phyloP scores from a whole-genome alignment of 2,329 filamentous ascomycete genomes.

The Beauveria pseudobassiana region DNA sequence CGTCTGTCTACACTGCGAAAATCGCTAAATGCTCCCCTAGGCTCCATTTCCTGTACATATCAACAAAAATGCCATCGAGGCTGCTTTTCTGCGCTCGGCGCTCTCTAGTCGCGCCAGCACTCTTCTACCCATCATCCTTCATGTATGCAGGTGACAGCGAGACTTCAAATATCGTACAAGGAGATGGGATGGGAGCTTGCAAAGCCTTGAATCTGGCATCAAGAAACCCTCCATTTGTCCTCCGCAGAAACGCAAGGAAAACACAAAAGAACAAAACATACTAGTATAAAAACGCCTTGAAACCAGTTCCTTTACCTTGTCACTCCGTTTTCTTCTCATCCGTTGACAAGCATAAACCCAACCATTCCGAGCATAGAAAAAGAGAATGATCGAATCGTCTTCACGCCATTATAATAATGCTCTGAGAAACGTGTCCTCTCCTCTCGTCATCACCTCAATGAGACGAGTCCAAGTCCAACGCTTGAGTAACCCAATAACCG shows the following conservation, averaged over 20 bases:
- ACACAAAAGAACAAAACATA: too few species aligned
- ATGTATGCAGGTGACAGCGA: neutral
- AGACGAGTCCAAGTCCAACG: neutral
- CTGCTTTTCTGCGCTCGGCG: neutral
- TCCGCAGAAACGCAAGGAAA: neutral
- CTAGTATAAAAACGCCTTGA: conserved; percentile 1
- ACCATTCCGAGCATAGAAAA: neutral
- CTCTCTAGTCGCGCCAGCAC: neutral
- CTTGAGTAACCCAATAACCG: neutral
- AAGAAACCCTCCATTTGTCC: neutral
- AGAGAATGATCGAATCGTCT: neutral
- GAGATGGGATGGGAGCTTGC: neutral
- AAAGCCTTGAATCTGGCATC: neutral
- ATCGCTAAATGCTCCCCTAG: neutral
- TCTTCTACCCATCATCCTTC: neutral
- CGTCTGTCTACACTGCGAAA: neutral
- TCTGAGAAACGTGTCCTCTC: neutral
- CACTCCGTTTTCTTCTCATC: conserved; percentile 5
- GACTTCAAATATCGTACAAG: conserved; percentile 4
- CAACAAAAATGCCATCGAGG: conserved; percentile 3
- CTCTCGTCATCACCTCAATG: neutral
- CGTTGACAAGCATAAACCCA: neutral
- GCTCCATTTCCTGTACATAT: conserved; percentile 1
- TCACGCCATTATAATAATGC: neutral
- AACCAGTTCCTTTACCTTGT: conserved; percentile 4